These are phyloP conservation scores for Trichoderma gracile DNA, from an alignment of 2,329 filamentous ascomycete species.

Conservation along the genomic window DNA sequence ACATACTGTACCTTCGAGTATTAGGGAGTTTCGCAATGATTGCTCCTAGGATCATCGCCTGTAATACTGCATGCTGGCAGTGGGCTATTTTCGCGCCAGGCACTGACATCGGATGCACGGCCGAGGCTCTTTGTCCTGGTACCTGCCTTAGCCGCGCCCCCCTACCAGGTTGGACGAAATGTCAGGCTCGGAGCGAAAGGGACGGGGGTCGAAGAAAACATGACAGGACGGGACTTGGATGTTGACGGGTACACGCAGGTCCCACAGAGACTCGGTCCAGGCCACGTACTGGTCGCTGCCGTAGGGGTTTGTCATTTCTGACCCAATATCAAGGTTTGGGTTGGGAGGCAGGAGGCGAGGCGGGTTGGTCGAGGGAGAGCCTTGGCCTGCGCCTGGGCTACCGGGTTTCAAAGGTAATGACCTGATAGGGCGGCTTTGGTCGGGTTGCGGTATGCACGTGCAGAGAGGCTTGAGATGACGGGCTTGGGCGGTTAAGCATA, in stretches of 20 bases:
- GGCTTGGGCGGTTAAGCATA: constrained; percentile 16
- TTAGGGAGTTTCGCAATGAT: not conserved
- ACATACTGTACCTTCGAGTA: no score
- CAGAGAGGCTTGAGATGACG: no score
- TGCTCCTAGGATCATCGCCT: not conserved
- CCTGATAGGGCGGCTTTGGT: no score
- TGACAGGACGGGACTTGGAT: no score
- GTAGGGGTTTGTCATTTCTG: no score
- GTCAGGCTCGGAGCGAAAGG: constrained; percentile 10
- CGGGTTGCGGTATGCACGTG: no score
- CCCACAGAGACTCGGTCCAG: constrained; percentile 11
- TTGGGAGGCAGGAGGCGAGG: no score
- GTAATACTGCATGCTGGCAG: not conserved
- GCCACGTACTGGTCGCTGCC: not conserved
- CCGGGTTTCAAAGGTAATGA: no score
- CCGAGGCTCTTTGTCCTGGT: not conserved
- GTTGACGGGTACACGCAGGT: not conserved
- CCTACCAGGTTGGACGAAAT: not conserved
- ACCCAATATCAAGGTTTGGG: no score
- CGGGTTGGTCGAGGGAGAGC: no score
- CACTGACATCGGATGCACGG: not conserved
- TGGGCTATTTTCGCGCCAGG: not conserved
- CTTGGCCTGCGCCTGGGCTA: no score
- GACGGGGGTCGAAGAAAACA: constrained; percentile 7
- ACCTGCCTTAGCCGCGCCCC: constrained; percentile 12